Percentiles rank a stretch among this genome's conserved stretches.
Evolutionary conservation across 805 yeast species (phyloP).

Genomic region (Clavispora fructus): DNA sequence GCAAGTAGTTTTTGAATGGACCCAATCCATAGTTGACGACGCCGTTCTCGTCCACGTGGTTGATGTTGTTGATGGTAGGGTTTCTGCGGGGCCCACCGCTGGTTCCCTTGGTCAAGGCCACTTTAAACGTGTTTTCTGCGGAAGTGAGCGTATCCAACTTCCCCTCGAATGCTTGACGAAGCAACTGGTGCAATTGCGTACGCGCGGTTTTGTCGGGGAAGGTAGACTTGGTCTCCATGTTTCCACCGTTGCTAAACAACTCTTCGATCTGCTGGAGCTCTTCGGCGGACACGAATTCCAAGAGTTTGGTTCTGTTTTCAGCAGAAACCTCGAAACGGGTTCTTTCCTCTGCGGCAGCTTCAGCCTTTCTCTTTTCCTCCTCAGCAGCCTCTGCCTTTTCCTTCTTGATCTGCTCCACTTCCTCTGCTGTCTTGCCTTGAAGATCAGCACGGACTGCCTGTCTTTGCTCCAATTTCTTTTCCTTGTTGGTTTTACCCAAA

Average conservation of each 20-base stretch:
- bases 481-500: slow-evolving; percentile 41
- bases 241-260: slow-evolving; percentile 49
- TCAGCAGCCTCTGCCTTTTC: slow-evolving; percentile 19
- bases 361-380: slow-evolving; percentile 6
- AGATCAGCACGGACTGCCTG: slow-evolving; percentile 33
- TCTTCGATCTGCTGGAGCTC: slow-evolving; percentile 54
- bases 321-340: slow-evolving; percentile 41
- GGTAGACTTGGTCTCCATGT: slow-evolving; percentile 50
- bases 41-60: slow-evolving; percentile 44
- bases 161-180: slow-evolving; percentile 69
- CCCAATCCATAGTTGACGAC: slow-evolving; percentile 72
- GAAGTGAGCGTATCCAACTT: slow-evolving; percentile 78
- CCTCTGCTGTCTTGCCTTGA: slow-evolving; percentile 29
- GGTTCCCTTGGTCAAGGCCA: slow-evolving; percentile 46
- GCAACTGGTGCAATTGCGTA: slow-evolving; percentile 69
- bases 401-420: slow-evolving; percentile 24
- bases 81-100: slow-evolving; percentile 34
- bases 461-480: slow-evolving; percentile 40
- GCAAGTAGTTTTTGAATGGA: slow-evolving; percentile 59
- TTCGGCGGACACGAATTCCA: slow-evolving; percentile 52
- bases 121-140: slow-evolving; percentile 55
- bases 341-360: neutral
- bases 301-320: slow-evolving; percentile 44
- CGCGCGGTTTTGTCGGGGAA: slow-evolving; percentile 70
- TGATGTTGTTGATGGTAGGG: slow-evolving; percentile 24